Conservation (phyloP, 495 filamentous ascomycete species). For the Aspergillus conjunctus region DNA sequence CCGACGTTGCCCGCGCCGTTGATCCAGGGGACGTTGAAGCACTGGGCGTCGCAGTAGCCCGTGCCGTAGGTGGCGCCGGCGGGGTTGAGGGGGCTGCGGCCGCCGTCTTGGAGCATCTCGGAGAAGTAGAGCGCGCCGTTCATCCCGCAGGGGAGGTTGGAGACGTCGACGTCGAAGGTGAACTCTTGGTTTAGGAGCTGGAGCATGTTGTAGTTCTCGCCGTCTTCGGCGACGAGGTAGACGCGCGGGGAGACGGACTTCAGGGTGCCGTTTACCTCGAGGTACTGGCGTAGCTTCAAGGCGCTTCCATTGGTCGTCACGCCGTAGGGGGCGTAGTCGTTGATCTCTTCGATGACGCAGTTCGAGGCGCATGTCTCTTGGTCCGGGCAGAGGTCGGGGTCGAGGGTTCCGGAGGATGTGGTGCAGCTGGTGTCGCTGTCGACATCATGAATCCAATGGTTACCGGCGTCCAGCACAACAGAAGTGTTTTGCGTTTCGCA, state of each 20-base stretch:
- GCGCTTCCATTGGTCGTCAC: constrained; percentile 35
- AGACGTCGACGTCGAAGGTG: constrained; percentile 65
- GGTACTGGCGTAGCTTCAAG: constrained; percentile 49
- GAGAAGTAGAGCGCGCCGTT: constrained; percentile 70
- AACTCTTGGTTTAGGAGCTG: constrained; percentile 61
- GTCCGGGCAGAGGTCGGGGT: constrained; percentile 8
- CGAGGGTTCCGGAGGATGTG: constrained; percentile 20
- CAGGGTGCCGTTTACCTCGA: constrained; percentile 29
- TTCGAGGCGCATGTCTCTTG: constrained; percentile 7
- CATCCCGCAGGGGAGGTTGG: constrained; percentile 62
- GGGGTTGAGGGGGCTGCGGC: constrained; percentile 55
- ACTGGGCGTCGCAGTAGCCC: constrained; percentile 73
- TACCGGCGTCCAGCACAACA: constrained; percentile 42
- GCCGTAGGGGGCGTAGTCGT: constrained; percentile 8
- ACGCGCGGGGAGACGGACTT: constrained; percentile 54
- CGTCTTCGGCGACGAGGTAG: constrained; percentile 59
- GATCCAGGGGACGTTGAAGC: constrained; percentile 56
- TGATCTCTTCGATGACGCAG: constrained; percentile 10
- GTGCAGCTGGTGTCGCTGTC: constrained; percentile 40
- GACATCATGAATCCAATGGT: constrained; percentile 49
- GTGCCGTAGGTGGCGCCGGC: constrained; percentile 67
- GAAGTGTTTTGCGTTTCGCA: constrained; percentile 42
- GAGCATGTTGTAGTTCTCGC: constrained; percentile 61
- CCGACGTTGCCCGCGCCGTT: constrained; percentile 59
- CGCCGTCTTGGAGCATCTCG: constrained; percentile 61